Evolutionary conservation across 169 alveolate species (phyloP).

Genomic region (Cryptosporidium meleagridis): DNA sequence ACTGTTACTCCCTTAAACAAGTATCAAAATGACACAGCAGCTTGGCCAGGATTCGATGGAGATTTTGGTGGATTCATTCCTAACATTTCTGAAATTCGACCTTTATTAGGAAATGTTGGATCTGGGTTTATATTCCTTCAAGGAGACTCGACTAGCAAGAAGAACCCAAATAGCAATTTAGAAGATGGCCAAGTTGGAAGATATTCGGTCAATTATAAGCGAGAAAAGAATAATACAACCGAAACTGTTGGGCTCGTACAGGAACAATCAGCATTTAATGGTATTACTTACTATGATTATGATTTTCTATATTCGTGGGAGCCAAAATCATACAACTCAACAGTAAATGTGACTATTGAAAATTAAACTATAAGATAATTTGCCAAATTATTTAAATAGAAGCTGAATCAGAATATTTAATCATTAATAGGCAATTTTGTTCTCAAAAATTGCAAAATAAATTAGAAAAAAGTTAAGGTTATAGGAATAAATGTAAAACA

Average conservation of each 20-base stretch:
- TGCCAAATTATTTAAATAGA: background rate
- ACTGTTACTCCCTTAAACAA: conserved; percentile 37
- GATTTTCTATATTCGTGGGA: conserved; percentile 72
- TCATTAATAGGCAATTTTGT: too few relatives aligned
- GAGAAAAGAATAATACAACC: conserved; percentile 2
- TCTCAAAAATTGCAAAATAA: background rate
- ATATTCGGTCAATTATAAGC: conserved; percentile 27
- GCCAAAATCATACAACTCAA: conserved; percentile 23
- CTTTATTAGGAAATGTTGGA: background rate
- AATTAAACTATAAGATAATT: background rate
- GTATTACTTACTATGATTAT: background rate
- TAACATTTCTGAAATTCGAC: conserved; percentile 36
- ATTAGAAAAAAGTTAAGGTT: background rate
- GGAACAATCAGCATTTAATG: conserved; percentile 10
- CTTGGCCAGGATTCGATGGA: conserved; percentile 64
- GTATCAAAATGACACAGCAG: conserved; percentile 25
- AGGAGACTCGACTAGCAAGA: conserved; percentile 42
- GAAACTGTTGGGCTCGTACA: conserved; percentile 34
- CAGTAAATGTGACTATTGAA: conserved; percentile 7
- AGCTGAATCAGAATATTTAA: too few relatives aligned
- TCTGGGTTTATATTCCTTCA: conserved; percentile 58
- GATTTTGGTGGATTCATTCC: conserved; percentile 44
- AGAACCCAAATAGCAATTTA: conserved; percentile 2
- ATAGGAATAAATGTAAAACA: background rate
- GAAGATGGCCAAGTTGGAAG: conserved; percentile 69